phyloP scores from a whole-genome alignment of 345 rosid genomes.

The Ceriops tagal region DNA sequence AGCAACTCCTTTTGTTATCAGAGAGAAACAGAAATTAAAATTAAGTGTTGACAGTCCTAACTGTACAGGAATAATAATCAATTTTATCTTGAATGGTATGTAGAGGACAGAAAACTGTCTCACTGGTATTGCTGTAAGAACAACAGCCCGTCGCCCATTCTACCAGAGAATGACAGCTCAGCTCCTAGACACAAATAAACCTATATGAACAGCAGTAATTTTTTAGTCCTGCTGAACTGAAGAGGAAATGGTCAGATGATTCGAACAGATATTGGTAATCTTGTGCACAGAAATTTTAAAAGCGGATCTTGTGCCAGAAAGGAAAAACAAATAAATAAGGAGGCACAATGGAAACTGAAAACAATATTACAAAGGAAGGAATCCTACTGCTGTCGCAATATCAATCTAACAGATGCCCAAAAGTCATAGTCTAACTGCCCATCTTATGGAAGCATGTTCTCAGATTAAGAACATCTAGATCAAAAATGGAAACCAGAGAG shows the following conservation, averaged over 20 bases:
- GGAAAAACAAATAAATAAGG: neutral
- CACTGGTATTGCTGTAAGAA: neutral
- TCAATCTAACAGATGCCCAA: constrained; percentile 7
- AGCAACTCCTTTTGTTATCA: neutral
- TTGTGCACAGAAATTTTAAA: no score
- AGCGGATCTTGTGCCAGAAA: no score
- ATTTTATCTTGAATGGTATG: no score
- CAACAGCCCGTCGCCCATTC: neutral
- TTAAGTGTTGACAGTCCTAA: neutral
- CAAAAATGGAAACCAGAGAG: constrained; percentile 20
- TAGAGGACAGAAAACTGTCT: neutral
- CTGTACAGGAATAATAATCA: no score
- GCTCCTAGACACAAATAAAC: neutral
- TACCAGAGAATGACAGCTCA: neutral
- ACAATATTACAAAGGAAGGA: neutral
- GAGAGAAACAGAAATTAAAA: neutral
- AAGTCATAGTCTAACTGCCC: neutral
- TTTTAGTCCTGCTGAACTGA: neutral
- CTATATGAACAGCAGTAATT: neutral
- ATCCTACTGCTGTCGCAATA: neutral
- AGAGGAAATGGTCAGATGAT: no score
- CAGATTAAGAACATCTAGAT: constrained; percentile 18
- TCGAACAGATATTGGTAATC: no score
- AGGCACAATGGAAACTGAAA: neutral
- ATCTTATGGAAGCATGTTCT: constrained; percentile 5